Evolutionary conservation across 257 asterid species (phyloP).

Genomic region (Solanum etuberosum): DNA sequence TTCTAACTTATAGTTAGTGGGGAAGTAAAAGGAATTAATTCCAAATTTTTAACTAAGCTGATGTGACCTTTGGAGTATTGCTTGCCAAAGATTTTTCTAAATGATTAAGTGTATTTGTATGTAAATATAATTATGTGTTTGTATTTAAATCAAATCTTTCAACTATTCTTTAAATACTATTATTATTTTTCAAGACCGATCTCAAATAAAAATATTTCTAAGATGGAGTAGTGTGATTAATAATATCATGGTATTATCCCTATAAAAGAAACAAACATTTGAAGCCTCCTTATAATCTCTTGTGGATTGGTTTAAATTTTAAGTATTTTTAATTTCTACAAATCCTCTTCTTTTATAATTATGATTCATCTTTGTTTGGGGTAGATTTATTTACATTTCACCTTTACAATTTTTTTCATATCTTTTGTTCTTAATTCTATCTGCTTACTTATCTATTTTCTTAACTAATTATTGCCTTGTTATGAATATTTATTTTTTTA

Average conservation of each 20-base stretch:
- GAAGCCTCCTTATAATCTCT: neutral
- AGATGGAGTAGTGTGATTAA: neutral
- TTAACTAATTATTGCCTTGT: neutral
- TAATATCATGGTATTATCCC: neutral
- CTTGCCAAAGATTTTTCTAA: neutral
- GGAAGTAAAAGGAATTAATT: neutral
- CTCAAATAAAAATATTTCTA: too few relatives aligned
- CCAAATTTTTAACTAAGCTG: neutral
- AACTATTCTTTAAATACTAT: neutral
- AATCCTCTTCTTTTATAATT: neutral
- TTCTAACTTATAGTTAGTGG: neutral
- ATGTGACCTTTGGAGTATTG: neutral
- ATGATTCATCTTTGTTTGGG: neutral
- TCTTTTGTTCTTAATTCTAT: neutral
- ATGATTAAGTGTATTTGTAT: neutral
- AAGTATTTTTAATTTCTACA: neutral
- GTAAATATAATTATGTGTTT: neutral
- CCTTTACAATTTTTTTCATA: neutral
- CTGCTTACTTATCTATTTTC: neutral
- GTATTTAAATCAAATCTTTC: neutral
- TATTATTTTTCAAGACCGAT: neutral
- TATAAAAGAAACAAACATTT: neutral
- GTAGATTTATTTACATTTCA: neutral
- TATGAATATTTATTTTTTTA: too few relatives aligned
- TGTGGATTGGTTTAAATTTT: too few relatives aligned